phyloP scores from a whole-genome alignment of 352 stramenopile genomes.

The Blastocystis sp. region DNA sequence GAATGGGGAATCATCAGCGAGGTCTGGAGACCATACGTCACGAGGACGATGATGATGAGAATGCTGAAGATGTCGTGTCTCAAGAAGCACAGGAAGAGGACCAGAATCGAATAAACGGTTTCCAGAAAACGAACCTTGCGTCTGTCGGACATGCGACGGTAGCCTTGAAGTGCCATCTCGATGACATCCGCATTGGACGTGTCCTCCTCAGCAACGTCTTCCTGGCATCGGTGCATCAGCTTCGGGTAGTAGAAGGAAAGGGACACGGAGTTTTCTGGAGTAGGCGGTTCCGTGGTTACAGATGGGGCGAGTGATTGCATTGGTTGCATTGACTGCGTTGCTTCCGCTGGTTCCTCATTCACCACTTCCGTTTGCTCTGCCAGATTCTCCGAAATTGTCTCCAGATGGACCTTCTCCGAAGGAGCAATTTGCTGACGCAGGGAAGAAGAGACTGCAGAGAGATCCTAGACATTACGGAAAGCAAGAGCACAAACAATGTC shows the following conservation, averaged over 20 bases:
- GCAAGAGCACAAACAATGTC: background rate
- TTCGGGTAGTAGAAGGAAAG: conserved; percentile 6
- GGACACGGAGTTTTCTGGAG: background rate
- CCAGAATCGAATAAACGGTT: background rate
- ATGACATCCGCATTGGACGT: conserved; percentile 17
- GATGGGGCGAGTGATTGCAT: too few species aligned
- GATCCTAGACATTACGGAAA: background rate
- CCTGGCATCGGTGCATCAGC: background rate
- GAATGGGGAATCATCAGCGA: conserved; percentile 46
- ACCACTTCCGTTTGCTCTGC: background rate
- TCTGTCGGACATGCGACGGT: background rate
- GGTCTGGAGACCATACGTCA: background rate
- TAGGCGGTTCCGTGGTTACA: too few species aligned
- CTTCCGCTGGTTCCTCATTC: background rate
- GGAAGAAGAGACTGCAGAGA: background rate
- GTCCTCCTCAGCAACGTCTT: background rate
- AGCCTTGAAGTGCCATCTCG: background rate
- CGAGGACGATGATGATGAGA: background rate
- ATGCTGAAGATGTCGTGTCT: background rate
- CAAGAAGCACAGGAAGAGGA: background rate
- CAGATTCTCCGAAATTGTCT: background rate
- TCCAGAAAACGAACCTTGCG: background rate
- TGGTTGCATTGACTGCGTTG: too few species aligned
- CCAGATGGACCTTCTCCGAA: background rate
- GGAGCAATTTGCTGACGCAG: background rate